Evolutionary conservation across 768 basidiomycete genomes (phyloP).

Genomic region (Guyanaporus albipodus): DNA sequence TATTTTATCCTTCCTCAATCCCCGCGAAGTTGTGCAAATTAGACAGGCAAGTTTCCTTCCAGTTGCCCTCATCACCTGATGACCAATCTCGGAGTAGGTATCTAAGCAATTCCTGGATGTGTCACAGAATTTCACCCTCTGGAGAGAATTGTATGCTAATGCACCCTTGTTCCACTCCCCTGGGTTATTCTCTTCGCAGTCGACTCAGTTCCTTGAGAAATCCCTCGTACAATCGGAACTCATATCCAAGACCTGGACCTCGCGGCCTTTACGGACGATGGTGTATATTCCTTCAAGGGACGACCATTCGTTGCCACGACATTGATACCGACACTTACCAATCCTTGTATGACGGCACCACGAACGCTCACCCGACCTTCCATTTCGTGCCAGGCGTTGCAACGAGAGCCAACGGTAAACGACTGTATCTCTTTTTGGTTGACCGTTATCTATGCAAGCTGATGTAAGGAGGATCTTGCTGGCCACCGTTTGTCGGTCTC

Average conservation of each 20-base stretch:
- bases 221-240: constrained; percentile 1
- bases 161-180: neutral
- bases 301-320: neutral
- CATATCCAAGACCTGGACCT: neutral
- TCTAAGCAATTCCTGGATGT: neutral
- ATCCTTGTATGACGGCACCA: neutral
- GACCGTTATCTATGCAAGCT: neutral
- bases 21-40: neutral
- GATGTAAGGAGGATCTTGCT: neutral
- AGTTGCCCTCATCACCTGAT: too few species aligned
- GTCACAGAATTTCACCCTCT: neutral
- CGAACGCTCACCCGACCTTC: neutral
- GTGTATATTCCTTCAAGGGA: neutral
- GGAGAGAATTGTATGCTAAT: neutral
- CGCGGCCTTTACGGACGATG: neutral
- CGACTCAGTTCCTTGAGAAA: neutral
- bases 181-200: neutral
- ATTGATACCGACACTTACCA: neutral
- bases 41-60: neutral
- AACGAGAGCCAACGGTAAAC: neutral
- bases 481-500: neutral
- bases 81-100: neutral
- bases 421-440: neutral
- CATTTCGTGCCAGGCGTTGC: neutral
- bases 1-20: neutral